phyloP scores from a whole-genome alignment of 1,284 basidiomycete genomes.

The Trichosporon sp. region DNA sequence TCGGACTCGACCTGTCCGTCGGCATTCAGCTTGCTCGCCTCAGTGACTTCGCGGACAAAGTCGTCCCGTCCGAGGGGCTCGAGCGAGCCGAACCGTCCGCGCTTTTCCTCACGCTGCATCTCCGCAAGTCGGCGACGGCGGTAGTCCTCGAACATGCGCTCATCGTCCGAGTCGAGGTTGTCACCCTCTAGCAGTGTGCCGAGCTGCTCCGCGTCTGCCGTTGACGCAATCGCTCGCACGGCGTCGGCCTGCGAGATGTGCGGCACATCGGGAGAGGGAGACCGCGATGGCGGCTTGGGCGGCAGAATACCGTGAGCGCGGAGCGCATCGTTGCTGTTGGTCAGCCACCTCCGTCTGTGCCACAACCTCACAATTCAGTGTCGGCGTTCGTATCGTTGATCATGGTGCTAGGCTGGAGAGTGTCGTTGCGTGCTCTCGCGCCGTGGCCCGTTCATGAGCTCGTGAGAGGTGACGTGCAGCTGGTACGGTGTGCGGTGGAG shows the following conservation, averaged over 20 bases:
- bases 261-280: slow-evolving; percentile 67
- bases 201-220: slow-evolving; percentile 68
- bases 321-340: slow-evolving; percentile 79
- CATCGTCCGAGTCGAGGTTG: slow-evolving; percentile 73
- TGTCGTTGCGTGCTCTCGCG: background rate
- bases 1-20: slow-evolving; percentile 63
- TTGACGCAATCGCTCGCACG: slow-evolving; percentile 57
- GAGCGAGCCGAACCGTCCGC: slow-evolving; percentile 78
- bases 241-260: slow-evolving; percentile 53
- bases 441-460: background rate
- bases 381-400: slow-evolving; percentile 75
- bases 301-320: slow-evolving; percentile 89
- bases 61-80: slow-evolving; percentile 90
- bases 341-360: background rate
- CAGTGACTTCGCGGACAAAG: slow-evolving; percentile 92
- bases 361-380: slow-evolving; percentile 74
- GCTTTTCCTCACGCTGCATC: slow-evolving; percentile 66
- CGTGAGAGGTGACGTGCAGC: slow-evolving; percentile 2
- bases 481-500: background rate
- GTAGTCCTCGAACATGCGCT: slow-evolving; percentile 72
- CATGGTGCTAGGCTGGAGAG: slow-evolving; percentile 33
- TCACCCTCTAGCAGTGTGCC: slow-evolving; percentile 68
- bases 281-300: slow-evolving; percentile 65
- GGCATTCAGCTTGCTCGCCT: slow-evolving; percentile 75
- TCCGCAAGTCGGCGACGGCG: slow-evolving; percentile 69